Percentiles rank a stretch among this genome's conserved stretches.
Conservation (phyloP, 2,329 filamentous ascomycete species). For the Didymella keratinophila region DNA sequence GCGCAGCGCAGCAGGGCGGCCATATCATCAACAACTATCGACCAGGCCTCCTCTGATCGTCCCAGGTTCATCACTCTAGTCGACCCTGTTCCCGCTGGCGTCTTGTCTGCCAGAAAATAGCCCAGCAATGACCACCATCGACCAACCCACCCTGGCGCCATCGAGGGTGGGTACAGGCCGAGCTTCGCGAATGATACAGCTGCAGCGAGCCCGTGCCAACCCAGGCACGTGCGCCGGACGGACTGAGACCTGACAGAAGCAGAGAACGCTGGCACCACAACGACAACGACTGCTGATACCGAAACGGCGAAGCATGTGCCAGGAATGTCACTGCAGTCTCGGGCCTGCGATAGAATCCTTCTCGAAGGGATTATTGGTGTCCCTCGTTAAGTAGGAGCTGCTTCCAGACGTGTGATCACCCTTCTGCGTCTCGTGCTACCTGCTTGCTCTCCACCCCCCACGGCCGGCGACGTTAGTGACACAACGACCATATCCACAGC, state of each 20-base stretch:
- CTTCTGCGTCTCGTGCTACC: not conserved
- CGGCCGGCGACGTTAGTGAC: not conserved
- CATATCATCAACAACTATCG: conserved; percentile 13
- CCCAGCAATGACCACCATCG: conserved; percentile 7
- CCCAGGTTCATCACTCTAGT: conserved; percentile 12
- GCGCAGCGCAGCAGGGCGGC: conserved; percentile 1
- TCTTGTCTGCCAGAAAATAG: conserved; percentile 19
- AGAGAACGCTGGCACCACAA: not conserved
- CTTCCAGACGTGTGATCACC: conserved; percentile 1
- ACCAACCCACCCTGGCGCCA: conserved; percentile 12
- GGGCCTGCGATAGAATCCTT: not conserved
- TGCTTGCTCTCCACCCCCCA: not conserved
- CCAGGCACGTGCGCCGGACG: conserved; percentile 10
- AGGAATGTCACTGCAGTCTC: not conserved
- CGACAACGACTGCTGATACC: not conserved
- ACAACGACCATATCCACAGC: conserved; percentile 22
- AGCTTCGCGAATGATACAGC: not conserved
- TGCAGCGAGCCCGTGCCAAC: conserved; percentile 11
- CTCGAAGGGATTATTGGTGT: no score
- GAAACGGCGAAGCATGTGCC: not conserved
- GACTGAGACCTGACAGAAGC: conserved; percentile 5
- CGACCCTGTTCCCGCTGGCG: conserved; percentile 21
- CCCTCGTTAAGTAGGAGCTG: not conserved
- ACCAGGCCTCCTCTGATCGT: conserved; percentile 19
- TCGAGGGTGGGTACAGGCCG: conserved; percentile 4